Evolutionary conservation across 2,329 filamentous ascomycete genomes (phyloP), one percentile per base, ranked within the genome.

Genomic region (Pestalotiopsis sp.): DNA sequence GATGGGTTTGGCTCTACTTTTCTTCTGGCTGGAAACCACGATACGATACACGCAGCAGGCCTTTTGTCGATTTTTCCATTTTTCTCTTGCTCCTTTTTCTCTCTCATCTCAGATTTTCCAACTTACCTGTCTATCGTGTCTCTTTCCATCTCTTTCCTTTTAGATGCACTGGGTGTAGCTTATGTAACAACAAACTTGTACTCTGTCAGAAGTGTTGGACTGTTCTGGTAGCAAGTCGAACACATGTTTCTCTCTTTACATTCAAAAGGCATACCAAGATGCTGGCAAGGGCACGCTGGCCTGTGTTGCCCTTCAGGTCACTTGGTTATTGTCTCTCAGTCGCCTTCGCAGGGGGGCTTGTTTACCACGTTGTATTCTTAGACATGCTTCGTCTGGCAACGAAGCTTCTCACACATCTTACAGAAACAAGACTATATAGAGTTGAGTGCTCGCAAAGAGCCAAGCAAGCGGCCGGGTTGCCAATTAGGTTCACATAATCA

Each of bases 181-280:
- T 66, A 14, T 66, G 64, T 66, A 56, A 45, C 65, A 56, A 38
- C 45, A 45, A 60, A 25, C 41, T 13, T 60, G 20, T 25, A 38
- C 59, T 61, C 56, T 38, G 23, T 60, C 25, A 61, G 36, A 23
- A 38, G 66, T 66, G 49, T 69, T 70, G 71, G 66, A 56, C 71
- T 68, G 72, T 70, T 71, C 73, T 62, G 72, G 72, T 25, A 71
- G 73, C 70, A 72, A 67, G 57, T 70, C 69, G 66, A 72, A 69
- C 72, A 72, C 69, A 69, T 61, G 62, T 67, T 68, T 58, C 61
- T 7, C 68, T 67, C 70, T 36, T 36, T 36, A 36, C 31, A 36
- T 36, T 36, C 31, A 38, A 67, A 45, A 67, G 70, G 27, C 31
- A 68, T 57, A 68, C 57, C 57, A 69, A 70, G 27, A 68, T 68